These are phyloP conservation scores for Magnusiomyces tetraspermus DNA, from an alignment of 1,139 yeast species.

Conservation along the genomic window DNA sequence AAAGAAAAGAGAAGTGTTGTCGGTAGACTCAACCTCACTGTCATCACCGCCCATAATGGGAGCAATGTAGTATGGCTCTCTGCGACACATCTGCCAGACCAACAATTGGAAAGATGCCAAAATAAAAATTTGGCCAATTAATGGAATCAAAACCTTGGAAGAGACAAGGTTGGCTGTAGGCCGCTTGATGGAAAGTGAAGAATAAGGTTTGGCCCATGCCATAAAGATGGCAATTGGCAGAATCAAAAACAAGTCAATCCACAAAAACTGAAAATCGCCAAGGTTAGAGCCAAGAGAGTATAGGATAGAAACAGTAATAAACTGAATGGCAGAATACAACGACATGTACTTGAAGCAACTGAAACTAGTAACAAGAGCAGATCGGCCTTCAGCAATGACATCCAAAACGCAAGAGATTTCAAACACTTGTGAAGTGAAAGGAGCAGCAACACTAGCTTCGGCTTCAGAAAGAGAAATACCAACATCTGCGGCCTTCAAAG, in stretches of 20 bases:
- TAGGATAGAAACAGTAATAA: slow-evolving; percentile 71
- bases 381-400: slow-evolving; percentile 88
- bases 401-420: slow-evolving; percentile 89
- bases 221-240: slow-evolving; percentile 88
- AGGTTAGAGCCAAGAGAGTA: slow-evolving; percentile 85
- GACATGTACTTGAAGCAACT: slow-evolving; percentile 98
- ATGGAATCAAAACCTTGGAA: slow-evolving; percentile 72
- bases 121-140: slow-evolving; percentile 60
- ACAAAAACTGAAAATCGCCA: slow-evolving; percentile 95
- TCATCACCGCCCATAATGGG: slow-evolving; percentile 78
- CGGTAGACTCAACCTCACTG: slow-evolving; percentile 77
- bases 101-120: slow-evolving; percentile 55
- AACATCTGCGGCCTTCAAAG: slow-evolving; percentile 92
- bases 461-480: slow-evolving; percentile 95
- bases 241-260: slow-evolving; percentile 82
- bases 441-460: slow-evolving; percentile 98
- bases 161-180: slow-evolving; percentile 94
- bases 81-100: slow-evolving; percentile 50
- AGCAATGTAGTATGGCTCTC: slow-evolving; percentile 62
- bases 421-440: slow-evolving; percentile 82
- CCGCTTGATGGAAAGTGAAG: slow-evolving; percentile 52
- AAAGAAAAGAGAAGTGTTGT: slow-evolving; percentile 75
- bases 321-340: slow-evolving; percentile 91
- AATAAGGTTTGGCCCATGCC: slow-evolving; percentile 92
- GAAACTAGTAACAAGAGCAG: slow-evolving; percentile 91